Conservation (phyloP, 768 basidiomycete species). For the Lactifluus piperatus region DNA sequence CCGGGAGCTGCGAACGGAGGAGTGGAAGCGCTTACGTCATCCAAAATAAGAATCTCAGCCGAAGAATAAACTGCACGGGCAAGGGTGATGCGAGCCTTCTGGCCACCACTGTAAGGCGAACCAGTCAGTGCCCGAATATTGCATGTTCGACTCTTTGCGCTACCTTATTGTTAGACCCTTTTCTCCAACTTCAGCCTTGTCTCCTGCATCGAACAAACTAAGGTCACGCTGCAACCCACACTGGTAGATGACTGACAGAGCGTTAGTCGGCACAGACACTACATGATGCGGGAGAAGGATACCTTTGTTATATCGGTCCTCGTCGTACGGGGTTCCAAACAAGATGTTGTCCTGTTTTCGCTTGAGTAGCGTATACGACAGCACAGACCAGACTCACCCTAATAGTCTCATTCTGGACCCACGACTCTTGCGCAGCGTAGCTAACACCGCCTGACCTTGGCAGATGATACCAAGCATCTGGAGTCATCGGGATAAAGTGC, state of each 20-base stretch:
- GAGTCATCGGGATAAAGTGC: constrained; percentile 45
- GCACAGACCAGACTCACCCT: constrained; percentile 29
- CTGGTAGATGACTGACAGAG: constrained; percentile 19
- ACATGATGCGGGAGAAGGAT: background rate
- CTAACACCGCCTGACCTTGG: constrained; percentile 63
- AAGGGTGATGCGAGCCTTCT: constrained; percentile 50
- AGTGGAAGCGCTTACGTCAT: constrained; percentile 43
- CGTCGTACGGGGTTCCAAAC: constrained; percentile 40
- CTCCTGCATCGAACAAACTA: constrained; percentile 39
- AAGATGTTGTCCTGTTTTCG: constrained; percentile 38
- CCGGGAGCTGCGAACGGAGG: background rate
- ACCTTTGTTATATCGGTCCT: constrained; percentile 36
- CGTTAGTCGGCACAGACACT: background rate
- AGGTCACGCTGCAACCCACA: constrained; percentile 32
- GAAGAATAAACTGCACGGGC: constrained; percentile 52
- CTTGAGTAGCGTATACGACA: background rate
- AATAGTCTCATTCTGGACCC: constrained; percentile 78
- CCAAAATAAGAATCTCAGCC: constrained; percentile 58
- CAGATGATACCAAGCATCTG: constrained; percentile 58
- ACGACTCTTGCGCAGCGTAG: constrained; percentile 78
- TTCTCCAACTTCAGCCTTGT: constrained; percentile 50
- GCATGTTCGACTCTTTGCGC: background rate
- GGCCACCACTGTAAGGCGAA: constrained; percentile 35
- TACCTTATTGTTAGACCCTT: constrained; percentile 41
- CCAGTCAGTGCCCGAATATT: background rate